Conservation (phyloP, 208 protist species). For the Trypanosomatidae sp. region DNA sequence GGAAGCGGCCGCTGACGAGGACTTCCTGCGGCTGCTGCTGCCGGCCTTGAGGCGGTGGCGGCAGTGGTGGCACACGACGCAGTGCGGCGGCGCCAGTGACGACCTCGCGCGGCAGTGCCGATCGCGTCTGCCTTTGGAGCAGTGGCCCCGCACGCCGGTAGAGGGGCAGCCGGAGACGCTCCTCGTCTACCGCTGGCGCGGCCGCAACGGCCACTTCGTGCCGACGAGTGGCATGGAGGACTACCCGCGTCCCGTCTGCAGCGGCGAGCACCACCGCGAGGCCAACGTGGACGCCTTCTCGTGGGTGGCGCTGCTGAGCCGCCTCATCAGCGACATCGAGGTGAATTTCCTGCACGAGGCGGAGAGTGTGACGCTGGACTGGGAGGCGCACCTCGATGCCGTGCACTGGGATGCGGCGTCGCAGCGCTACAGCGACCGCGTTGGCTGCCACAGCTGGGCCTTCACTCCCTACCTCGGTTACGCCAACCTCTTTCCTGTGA, state of each 20-base stretch:
- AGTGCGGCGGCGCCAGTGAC: conserved; percentile 41
- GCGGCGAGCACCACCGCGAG: conserved; percentile 51
- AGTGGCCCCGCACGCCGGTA: conserved; percentile 42
- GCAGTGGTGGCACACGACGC: conserved; percentile 71
- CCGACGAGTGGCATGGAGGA: conserved; percentile 82
- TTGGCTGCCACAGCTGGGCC: conserved; percentile 44
- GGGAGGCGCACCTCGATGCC: conserved; percentile 71
- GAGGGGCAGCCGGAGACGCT: conserved; percentile 33
- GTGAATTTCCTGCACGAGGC: conserved; percentile 37
- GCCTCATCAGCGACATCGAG: conserved; percentile 66
- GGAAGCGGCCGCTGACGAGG: conserved; percentile 40
- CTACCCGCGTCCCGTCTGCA: conserved; percentile 68
- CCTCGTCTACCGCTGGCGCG: conserved; percentile 81
- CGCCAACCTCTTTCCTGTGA: conserved; percentile 71
- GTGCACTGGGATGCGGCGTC: conserved; percentile 65
- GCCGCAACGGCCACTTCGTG: conserved; percentile 49
- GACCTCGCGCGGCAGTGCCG: conserved; percentile 34
- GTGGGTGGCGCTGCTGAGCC: conserved; percentile 76
- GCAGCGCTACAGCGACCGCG: conserved; percentile 66
- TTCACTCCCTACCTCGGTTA: conserved; percentile 81
- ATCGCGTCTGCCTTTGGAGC: conserved; percentile 41
- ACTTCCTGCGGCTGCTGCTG: conserved; percentile 55
- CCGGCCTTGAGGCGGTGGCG: conserved; percentile 60
- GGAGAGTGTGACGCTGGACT: conserved; percentile 60
- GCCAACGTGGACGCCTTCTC: conserved; percentile 84